Percentiles rank a stretch among this genome's conserved stretches.
Evolutionary conservation across 441 rosid species (phyloP).

Genomic region (Corymbia calophylla): DNA sequence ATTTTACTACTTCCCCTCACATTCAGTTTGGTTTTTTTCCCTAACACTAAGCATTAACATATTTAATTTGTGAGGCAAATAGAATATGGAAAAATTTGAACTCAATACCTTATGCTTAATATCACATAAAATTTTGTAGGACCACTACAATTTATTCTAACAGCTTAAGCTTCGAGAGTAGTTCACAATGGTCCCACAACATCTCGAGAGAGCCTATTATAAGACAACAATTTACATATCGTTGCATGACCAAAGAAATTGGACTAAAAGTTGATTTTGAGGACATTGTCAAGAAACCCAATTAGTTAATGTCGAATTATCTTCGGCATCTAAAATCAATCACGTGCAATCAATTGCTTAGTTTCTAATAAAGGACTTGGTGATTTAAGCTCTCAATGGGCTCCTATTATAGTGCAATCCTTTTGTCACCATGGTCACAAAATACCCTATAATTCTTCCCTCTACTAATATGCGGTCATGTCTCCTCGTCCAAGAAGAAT

Average conservation of each 20-base stretch:
- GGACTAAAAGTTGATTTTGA: not conserved
- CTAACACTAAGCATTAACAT: no score
- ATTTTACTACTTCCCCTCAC: not conserved
- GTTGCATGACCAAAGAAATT: not conserved
- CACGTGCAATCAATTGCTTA: no score
- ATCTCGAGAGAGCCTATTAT: not conserved
- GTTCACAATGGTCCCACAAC: not conserved
- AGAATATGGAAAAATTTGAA: no score
- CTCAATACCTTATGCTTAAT: rapidly evolving
- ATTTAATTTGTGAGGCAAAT: no score
- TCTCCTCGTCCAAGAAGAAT: not conserved
- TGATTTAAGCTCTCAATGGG: not conserved
- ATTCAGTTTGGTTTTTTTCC: rapidly evolving
- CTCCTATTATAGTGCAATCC: not conserved
- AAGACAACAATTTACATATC: not conserved
- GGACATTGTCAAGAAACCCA: rapidly evolving
- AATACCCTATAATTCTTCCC: no score
- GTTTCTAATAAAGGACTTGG: no score
- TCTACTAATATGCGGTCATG: not conserved
- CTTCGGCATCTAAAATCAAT: not conserved
- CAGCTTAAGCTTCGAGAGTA: rapidly evolving
- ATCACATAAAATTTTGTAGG: rapidly evolving
- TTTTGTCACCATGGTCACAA: no score
- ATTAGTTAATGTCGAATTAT: not conserved
- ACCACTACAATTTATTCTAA: rapidly evolving